Percentiles rank a stretch among this genome's conserved stretches.
These are phyloP conservation scores for Harringtonia lauricola DNA, from an alignment of 2,329 filamentous ascomycete genomes.

Conservation along the genomic window DNA sequence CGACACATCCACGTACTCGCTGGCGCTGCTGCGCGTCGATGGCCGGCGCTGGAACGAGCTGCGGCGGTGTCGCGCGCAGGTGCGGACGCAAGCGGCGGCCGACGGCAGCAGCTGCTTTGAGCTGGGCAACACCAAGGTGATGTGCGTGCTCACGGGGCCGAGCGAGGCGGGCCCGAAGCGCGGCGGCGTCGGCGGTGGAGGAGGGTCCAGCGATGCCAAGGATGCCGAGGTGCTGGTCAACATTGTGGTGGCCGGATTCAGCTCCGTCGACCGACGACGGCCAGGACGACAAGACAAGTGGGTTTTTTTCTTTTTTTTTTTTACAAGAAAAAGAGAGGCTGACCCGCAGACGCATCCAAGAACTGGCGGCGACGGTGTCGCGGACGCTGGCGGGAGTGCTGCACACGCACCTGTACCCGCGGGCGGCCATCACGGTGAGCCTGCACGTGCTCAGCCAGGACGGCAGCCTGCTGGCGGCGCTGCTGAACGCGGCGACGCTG, in stretches of 20 bases:
- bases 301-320: conserved; percentile 16
- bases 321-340: background rate
- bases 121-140: conserved; percentile 95
- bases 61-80: conserved; percentile 75
- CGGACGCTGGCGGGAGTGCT: conserved; percentile 67
- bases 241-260: conserved; percentile 79
- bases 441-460: conserved; percentile 85
- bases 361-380: conserved; percentile 70
- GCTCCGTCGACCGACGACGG: conserved; percentile 73
- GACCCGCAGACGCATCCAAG: conserved; percentile 56
- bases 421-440: conserved; percentile 71
- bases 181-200: conserved; percentile 18
- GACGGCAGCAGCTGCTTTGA: conserved; percentile 91
- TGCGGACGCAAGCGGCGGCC: conserved; percentile 83
- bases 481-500: conserved; percentile 82
- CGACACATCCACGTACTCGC: conserved; percentile 82
- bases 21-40: conserved; percentile 74
- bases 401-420: conserved; percentile 80
- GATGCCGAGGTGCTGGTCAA: conserved; percentile 67
- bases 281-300: conserved; percentile 69
- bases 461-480: conserved; percentile 78
- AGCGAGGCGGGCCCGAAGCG: conserved; percentile 46
- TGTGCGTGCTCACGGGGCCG: conserved; percentile 84
- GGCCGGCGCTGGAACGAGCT: conserved; percentile 95
- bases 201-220: conserved; percentile 22